Evolutionary conservation across 108 stramenopile species (phyloP), one percentile per base, ranked within the genome.

Genomic region (Craspedostauros australis): DNA sequence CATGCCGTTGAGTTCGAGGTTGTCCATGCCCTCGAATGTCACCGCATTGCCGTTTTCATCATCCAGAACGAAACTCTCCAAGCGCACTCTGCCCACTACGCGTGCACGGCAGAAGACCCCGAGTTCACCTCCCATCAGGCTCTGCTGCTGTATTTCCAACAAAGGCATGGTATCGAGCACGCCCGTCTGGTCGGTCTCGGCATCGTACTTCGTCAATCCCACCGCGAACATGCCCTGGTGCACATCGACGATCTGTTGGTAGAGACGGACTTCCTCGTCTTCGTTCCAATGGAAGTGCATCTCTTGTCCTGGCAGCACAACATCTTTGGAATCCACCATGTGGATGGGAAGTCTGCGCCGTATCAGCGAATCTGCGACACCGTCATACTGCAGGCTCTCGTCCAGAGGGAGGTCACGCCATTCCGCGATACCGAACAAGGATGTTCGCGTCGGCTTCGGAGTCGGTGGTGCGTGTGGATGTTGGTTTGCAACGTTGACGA

Each of bases 211-310:
- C 9, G 50, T 24, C 9, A 39, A 38, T 22, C 59, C 59, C 7
- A 60, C 27, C 1, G 22, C 59, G 37, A 60, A 60, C 0, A 60
- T 50, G 5, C 59, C 59, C 16, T 60, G 59, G 24, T 60, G 46
- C 4, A 14, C n/a, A 25, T 60, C 59, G 6, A 60, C 21, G 7
- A 48, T 48, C 19, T 39, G 46, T 33, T 60, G 59, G 50, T 50
- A 60, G 23, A 60, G 48, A 4, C 59, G 59, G 14, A 60, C 1
- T 24, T 60, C 59, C 7, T 60, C 48, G 4, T 50, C 29, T 7
- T 28, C 39, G 20, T 26, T 47, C 25, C 48, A 60, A 29, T 60
- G 59, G 22, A 60, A 41, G 29, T 60, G 50, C 42, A 45, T 30
- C 24, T 25, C 50, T 33, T 60, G 48, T n/a, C 59, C 59, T 16